Percentiles rank a stretch among this genome's conserved stretches.
These are phyloP conservation scores for Curvularia hawaiiensis DNA, from an alignment of 2,329 filamentous ascomycete genomes.

Conservation along the genomic window DNA sequence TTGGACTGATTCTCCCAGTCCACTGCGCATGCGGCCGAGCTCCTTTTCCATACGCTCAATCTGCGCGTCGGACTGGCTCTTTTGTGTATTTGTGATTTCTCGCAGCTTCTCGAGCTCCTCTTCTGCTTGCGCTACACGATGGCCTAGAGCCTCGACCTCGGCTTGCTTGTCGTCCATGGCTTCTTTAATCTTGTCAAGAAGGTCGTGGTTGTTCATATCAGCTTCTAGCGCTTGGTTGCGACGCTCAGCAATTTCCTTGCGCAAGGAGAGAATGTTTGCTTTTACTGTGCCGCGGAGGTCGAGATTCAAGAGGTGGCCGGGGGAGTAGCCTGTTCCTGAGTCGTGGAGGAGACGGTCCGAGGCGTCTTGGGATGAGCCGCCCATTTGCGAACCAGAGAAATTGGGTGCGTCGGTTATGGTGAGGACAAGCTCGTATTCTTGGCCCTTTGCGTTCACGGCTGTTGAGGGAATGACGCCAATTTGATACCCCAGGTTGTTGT, in stretches of 20 bases:
- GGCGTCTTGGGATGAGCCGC: slow-evolving; percentile 49
- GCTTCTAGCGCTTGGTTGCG: slow-evolving; percentile 81
- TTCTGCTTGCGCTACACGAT: slow-evolving; percentile 84
- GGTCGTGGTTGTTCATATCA: slow-evolving; percentile 93
- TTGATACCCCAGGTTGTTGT: slow-evolving; percentile 94
- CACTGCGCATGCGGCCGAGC: slow-evolving; percentile 86
- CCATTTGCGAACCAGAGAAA: slow-evolving; percentile 64
- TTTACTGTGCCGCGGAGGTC: slow-evolving; percentile 86
- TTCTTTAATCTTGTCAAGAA: slow-evolving; percentile 93
- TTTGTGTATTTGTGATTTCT: slow-evolving; percentile 83
- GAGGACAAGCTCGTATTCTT: slow-evolving; percentile 83
- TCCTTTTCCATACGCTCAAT: slow-evolving; percentile 99
- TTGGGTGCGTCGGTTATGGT: slow-evolving; percentile 79
- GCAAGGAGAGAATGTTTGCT: slow-evolving; percentile 74
- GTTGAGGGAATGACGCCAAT: slow-evolving; percentile 86
- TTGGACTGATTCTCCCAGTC: slow-evolving; percentile 83
- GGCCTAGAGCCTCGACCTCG: slow-evolving; percentile 90
- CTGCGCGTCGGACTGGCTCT: slow-evolving; percentile 86
- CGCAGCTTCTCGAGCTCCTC: slow-evolving; percentile 95
- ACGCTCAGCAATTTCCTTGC: slow-evolving; percentile 92
- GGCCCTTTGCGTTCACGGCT: slow-evolving; percentile 82
- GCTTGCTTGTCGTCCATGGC: slow-evolving; percentile 94
- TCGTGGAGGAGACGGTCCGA: slow-evolving; percentile 83
- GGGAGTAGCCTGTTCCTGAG: slow-evolving; percentile 83
- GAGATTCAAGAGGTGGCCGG: slow-evolving; percentile 83